phyloP scores from a whole-genome alignment of 2,329 filamentous ascomycete genomes.

The Sporothrix sp. region DNA sequence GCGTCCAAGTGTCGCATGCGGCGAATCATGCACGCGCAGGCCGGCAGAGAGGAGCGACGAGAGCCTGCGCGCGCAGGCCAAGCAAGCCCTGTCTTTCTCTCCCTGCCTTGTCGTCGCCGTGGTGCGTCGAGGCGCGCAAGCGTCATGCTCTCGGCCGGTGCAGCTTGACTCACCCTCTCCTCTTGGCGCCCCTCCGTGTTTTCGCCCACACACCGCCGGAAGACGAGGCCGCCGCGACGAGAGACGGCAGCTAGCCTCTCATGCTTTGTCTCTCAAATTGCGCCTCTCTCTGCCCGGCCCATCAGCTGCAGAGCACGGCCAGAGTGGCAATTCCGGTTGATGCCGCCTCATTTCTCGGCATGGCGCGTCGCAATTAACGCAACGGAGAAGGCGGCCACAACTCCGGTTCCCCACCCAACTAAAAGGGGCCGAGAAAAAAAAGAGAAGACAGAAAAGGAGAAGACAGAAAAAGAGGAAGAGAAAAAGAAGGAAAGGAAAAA shows the following conservation, averaged over 20 bases:
- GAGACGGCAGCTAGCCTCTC: too few species aligned
- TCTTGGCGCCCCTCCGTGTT: not conserved
- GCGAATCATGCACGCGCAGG: not conserved
- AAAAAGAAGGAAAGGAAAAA: too few species aligned
- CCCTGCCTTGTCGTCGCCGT: not conserved
- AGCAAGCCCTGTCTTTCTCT: not conserved
- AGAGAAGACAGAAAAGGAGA: not conserved
- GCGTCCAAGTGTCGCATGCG: constrained; percentile 8
- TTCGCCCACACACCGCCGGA: not conserved
- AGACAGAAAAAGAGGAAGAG: not conserved
- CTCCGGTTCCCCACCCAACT: not conserved
- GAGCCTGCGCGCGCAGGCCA: too few species aligned
- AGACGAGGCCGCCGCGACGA: not conserved
- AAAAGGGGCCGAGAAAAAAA: not conserved
- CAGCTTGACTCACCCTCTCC: not conserved
- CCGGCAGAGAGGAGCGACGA: not conserved
- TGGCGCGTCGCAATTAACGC: constrained; percentile 8
- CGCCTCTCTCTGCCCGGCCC: not conserved
- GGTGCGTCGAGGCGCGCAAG: not conserved
- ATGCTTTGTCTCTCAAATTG: too few species aligned
- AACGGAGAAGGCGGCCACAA: not conserved
- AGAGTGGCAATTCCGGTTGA: constrained; percentile 8
- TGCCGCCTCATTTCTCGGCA: constrained; percentile 10
- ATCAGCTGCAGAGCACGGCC: not conserved
- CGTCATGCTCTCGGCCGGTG: not conserved